Conservation (phyloP, 2,329 filamentous ascomycete genomes). For the Madurella mycetomatis region DNA sequence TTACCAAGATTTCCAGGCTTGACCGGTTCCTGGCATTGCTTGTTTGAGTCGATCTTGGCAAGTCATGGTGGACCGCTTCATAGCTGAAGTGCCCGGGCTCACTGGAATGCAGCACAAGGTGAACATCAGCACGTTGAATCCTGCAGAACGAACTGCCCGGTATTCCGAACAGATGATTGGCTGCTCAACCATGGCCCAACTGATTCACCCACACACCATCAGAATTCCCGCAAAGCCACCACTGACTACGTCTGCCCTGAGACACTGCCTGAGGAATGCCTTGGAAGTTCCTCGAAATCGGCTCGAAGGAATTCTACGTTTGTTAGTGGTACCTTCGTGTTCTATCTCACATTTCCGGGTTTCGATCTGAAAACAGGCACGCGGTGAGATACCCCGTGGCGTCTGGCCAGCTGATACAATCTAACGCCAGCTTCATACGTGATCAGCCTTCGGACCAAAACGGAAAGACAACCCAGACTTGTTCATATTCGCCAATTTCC, state of each 20-base stretch:
- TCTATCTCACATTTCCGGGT: background rate
- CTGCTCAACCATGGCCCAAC: background rate
- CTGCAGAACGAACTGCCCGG: background rate
- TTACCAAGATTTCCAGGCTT: background rate
- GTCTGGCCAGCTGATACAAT: background rate
- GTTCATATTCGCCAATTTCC: no score
- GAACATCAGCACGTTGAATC: background rate
- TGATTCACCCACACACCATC: background rate
- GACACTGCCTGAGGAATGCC: background rate
- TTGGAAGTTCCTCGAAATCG: background rate
- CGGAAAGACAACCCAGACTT: no score
- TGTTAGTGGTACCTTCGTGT: background rate
- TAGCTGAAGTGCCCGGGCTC: background rate
- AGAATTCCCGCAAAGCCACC: background rate
- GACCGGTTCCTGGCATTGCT: background rate
- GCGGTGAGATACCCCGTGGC: no score
- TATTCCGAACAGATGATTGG: background rate
- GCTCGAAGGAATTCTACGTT: background rate
- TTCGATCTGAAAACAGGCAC: background rate
- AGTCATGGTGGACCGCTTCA: background rate
- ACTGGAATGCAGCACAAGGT: background rate
- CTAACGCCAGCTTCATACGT: no score
- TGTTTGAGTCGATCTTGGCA: background rate
- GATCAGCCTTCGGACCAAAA: no score
- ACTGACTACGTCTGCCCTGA: background rate